Conservation (phyloP, 1,284 basidiomycete species). For the Puccinia polysora region DNA sequence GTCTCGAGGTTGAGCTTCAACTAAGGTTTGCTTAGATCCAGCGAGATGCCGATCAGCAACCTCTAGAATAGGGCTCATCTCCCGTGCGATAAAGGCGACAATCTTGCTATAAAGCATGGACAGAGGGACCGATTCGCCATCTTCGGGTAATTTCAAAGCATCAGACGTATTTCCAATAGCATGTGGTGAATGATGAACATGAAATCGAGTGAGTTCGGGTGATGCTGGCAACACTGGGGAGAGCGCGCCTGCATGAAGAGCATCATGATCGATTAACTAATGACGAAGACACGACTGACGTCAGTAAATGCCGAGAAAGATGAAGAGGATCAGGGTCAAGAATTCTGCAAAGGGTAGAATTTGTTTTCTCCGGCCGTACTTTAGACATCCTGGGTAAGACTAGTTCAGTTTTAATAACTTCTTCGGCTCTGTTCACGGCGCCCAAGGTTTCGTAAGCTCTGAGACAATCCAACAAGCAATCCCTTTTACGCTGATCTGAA, state of each 20-base stretch:
- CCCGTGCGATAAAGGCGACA: conserved; percentile 39
- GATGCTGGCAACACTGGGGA: conserved; percentile 38
- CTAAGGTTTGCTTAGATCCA: conserved; percentile 3
- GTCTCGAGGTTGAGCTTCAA: not conserved
- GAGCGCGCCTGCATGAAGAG: conserved; percentile 9
- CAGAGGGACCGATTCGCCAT: conserved; percentile 24
- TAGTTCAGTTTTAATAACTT: conserved; percentile 38
- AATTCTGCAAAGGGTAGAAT: not conserved
- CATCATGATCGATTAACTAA: conserved; percentile 38
- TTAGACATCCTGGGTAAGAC: conserved; percentile 37
- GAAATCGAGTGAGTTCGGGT: conserved; percentile 6
- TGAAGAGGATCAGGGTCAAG: not conserved
- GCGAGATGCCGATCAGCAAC: conserved; percentile 39
- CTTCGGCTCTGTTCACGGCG: conserved; percentile 25
- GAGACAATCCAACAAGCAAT: conserved; percentile 34
- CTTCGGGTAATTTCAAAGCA: conserved; percentile 28
- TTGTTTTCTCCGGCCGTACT: conserved; percentile 2
- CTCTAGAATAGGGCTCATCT: conserved; percentile 20
- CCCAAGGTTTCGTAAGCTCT: conserved; percentile 39
- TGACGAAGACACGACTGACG: too few relatives aligned
- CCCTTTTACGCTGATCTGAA: conserved; percentile 15
- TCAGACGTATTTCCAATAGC: not conserved
- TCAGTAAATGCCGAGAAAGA: not conserved
- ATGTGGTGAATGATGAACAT: not conserved
- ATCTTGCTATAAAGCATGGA: conserved; percentile 40